Conservation (phyloP, 169 alveolate species). For the Plasmodium gaboni region DNA sequence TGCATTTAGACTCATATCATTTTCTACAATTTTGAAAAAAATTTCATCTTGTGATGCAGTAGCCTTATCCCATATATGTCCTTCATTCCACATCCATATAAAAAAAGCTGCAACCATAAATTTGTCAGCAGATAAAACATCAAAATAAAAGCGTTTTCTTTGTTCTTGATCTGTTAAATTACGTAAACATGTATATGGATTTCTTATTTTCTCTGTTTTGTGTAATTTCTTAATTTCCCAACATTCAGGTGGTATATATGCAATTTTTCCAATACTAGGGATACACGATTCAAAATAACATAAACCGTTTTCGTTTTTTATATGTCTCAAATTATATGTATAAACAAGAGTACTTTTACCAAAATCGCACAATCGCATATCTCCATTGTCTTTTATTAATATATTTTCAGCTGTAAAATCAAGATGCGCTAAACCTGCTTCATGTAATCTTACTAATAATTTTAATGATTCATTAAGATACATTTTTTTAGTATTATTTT, state of each 20-base stretch:
- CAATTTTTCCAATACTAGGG: conserved; percentile 88
- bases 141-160: conserved; percentile 81
- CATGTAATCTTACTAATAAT: conserved; percentile 79
- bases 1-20: conserved; percentile 32
- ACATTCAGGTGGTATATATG: conserved; percentile 90
- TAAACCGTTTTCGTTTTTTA: conserved; percentile 74
- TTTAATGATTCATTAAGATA: conserved; percentile 77
- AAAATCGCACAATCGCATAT: conserved; percentile 84
- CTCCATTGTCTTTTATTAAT: conserved; percentile 76
- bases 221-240: conserved; percentile 81
- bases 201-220: conserved; percentile 62
- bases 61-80: conserved; percentile 85
- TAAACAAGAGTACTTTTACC: conserved; percentile 85
- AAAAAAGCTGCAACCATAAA: conserved; percentile 75
- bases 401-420: conserved; percentile 88
- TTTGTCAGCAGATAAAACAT: conserved; percentile 83
- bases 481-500: conserved; percentile 77
- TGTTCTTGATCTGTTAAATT: conserved; percentile 39
- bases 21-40: conserved; percentile 52
- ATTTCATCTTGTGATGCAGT: conserved; percentile 82
- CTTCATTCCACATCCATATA: conserved; percentile 89
- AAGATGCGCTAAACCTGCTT: conserved; percentile 85
- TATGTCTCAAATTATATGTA: conserved; percentile 77
- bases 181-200: conserved; percentile 8
- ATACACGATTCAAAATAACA: conserved; percentile 84